phyloP scores from a whole-genome alignment of 345 rosid genomes.

The Raphanus raphanistrum region DNA sequence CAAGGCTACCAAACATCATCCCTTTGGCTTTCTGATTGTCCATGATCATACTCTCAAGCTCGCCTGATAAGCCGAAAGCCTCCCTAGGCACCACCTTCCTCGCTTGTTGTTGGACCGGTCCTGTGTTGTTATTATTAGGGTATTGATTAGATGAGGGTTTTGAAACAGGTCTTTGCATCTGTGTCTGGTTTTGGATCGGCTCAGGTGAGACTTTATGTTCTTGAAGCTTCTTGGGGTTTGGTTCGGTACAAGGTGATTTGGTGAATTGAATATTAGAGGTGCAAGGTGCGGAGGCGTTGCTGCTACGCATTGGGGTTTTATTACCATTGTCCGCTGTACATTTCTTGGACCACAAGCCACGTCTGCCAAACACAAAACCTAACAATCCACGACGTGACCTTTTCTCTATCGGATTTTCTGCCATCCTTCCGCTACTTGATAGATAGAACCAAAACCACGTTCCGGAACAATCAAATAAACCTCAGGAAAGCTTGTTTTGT shows the following conservation, averaged over 20 bases:
- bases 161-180: conserved; percentile 28
- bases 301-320: conserved; percentile 38
- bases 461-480: conserved; percentile 4
- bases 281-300: conserved; percentile 39
- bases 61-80: conserved; percentile 70
- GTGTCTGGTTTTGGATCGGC: conserved; percentile 12
- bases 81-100: conserved; percentile 56
- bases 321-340: conserved; percentile 28
- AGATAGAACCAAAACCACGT: background rate
- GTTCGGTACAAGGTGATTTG: conserved; percentile 44
- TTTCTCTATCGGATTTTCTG: conserved; percentile 44
- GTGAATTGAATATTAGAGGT: conserved; percentile 36
- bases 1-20: conserved; percentile 69
- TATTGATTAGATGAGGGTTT: conserved; percentile 37
- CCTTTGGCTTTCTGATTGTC: conserved; percentile 68
- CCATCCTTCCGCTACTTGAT: conserved; percentile 17
- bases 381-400: conserved; percentile 65
- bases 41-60: conserved; percentile 75
- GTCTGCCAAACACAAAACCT: conserved; percentile 57
- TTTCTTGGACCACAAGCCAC: conserved; percentile 61
- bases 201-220: conserved; percentile 47
- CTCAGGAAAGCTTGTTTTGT: conserved; percentile 20
- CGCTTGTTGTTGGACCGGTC: conserved; percentile 36
- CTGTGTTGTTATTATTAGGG: conserved; percentile 28
- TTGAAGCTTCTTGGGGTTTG: conserved; percentile 39